A percentile compares a stretch with the other conserved stretches of the same genome.
Evolutionary conservation across 2,329 filamentous ascomycete genomes (phyloP).

Genomic region (Fusarium stilboides): DNA sequence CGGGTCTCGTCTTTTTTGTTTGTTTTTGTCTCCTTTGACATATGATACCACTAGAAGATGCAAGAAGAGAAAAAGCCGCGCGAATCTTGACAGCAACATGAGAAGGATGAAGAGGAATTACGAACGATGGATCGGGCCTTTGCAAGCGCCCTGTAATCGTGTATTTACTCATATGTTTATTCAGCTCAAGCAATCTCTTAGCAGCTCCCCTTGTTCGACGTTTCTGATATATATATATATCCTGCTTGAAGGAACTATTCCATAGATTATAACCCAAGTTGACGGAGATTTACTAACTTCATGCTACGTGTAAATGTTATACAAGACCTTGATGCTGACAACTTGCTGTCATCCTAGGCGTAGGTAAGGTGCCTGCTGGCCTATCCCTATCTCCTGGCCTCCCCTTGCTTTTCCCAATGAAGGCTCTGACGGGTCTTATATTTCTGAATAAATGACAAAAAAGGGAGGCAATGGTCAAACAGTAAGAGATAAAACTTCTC

Average conservation of each 20-base stretch:
- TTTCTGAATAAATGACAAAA: no score
- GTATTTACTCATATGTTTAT: constrained; percentile 43
- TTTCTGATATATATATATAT: constrained; percentile 14
- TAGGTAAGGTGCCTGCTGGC: no score
- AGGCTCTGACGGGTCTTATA: no score
- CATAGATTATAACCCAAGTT: background rate
- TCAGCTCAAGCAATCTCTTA: constrained; percentile 23
- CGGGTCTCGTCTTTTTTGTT: constrained; percentile 32
- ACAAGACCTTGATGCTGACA: no score
- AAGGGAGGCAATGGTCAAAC: no score
- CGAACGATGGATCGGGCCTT: constrained; percentile 21
- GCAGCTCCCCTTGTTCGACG: constrained; percentile 13
- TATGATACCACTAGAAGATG: constrained; percentile 53
- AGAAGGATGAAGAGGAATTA: constrained; percentile 26
- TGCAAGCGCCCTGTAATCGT: constrained; percentile 30
- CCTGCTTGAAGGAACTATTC: constrained; percentile 3
- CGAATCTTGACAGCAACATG: constrained; percentile 40
- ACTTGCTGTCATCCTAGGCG: no score
- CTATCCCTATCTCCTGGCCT: no score
- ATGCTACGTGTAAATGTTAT: no score
- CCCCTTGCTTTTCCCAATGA: no score
- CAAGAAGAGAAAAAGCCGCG: constrained; percentile 46
- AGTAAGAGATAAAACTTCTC: no score
- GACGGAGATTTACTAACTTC: no score
- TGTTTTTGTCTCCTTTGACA: constrained; percentile 40